phyloP scores from a whole-genome alignment of 768 basidiomycete species.

The Amanita exitialis region DNA sequence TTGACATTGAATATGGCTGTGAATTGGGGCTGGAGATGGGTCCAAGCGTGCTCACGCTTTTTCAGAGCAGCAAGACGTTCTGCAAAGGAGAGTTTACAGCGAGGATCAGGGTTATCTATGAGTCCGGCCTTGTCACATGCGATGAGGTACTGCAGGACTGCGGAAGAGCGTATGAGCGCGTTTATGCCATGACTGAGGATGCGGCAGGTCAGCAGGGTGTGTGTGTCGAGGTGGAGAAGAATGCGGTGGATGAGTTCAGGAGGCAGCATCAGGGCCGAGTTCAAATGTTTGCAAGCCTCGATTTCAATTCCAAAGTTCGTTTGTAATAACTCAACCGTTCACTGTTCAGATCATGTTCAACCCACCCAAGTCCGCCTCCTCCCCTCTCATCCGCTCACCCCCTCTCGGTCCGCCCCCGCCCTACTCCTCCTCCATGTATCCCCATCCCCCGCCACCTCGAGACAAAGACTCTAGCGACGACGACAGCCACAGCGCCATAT shows the following conservation, averaged over 20 bases:
- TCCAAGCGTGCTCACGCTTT: constrained; percentile 22
- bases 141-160: constrained; percentile 22
- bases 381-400: no score
- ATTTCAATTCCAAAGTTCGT: no score
- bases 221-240: constrained; percentile 16
- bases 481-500: background rate
- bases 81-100: constrained; percentile 12
- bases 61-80: constrained; percentile 19
- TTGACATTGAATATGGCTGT: constrained; percentile 15
- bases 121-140: constrained; percentile 16
- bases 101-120: constrained; percentile 23
- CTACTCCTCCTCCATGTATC: background rate
- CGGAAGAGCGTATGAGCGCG: constrained; percentile 17
- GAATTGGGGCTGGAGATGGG: constrained; percentile 15
- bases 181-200: constrained; percentile 15
- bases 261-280: constrained; percentile 1
- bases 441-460: background rate
- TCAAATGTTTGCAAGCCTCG: no score
- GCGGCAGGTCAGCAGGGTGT: constrained; percentile 16
- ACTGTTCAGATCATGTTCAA: no score
- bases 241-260: constrained; percentile 20
- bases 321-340: no score
- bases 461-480: no score
- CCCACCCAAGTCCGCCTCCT: background rate
- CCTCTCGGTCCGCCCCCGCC: background rate